A percentile compares a stretch with the other conserved stretches of the same genome.
phyloP scores from a whole-genome alignment of 2,329 filamentous ascomycete genomes.

The Bipolaris zeicola region DNA sequence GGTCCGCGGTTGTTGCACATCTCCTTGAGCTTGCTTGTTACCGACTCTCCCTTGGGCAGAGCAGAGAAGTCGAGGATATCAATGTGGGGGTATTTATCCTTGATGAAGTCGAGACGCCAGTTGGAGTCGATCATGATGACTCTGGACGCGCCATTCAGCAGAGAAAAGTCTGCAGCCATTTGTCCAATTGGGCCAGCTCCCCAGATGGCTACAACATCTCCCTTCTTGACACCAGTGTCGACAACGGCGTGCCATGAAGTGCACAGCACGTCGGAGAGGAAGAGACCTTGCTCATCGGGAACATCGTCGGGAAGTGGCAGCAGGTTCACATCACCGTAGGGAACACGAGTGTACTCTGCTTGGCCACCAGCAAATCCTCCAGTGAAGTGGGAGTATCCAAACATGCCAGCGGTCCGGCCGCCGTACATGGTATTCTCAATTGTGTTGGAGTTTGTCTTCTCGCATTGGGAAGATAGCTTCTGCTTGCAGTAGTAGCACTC shows the following conservation, averaged over 20 bases:
- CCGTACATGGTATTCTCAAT: slow-evolving; percentile 79
- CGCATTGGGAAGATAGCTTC: slow-evolving; percentile 79
- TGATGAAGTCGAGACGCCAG: slow-evolving; percentile 71
- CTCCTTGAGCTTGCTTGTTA: slow-evolving; percentile 75
- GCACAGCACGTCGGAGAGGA: slow-evolving; percentile 77
- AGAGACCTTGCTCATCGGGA: slow-evolving; percentile 83
- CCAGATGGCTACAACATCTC: slow-evolving; percentile 81
- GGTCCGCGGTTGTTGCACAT: slow-evolving; percentile 72
- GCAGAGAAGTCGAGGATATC: slow-evolving; percentile 73
- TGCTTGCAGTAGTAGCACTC: slow-evolving; percentile 78
- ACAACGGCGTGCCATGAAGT: slow-evolving; percentile 84
- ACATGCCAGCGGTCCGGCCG: slow-evolving; percentile 70
- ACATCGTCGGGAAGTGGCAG: slow-evolving; percentile 78
- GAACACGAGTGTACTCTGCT: slow-evolving; percentile 84
- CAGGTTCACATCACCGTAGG: slow-evolving; percentile 79
- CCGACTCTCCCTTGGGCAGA: slow-evolving; percentile 65
- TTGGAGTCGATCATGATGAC: slow-evolving; percentile 82
- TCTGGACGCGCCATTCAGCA: slow-evolving; percentile 73
- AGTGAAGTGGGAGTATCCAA: slow-evolving; percentile 70
- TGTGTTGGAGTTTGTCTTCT: slow-evolving; percentile 76
- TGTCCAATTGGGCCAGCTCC: slow-evolving; percentile 87
- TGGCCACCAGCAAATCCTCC: slow-evolving; percentile 88
- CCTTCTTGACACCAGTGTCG: slow-evolving; percentile 79
- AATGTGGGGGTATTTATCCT: slow-evolving; percentile 67
- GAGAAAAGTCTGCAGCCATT: slow-evolving; percentile 71